Evolutionary conservation across 306 rosid species (phyloP).

Genomic region (Canavalia gladiata): DNA sequence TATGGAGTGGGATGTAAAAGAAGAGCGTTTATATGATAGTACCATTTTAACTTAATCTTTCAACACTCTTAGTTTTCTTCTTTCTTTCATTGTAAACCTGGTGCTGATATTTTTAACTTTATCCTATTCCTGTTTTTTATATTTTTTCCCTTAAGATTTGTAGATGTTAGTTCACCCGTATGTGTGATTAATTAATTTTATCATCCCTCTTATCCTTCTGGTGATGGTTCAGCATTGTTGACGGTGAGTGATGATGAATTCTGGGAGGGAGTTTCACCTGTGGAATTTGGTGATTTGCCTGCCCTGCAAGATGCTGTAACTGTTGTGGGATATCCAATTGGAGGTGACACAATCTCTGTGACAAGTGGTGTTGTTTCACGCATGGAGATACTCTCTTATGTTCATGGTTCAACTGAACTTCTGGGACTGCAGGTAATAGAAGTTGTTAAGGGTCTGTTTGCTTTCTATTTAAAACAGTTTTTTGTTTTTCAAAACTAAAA

Average conservation of each 20-base stretch:
- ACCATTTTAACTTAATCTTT: not conserved
- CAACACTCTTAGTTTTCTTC: not conserved
- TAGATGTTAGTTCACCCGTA: constrained; percentile 4
- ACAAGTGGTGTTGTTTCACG: constrained; percentile 98
- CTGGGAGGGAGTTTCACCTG: constrained; percentile 91
- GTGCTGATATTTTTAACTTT: not conserved
- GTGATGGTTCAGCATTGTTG: constrained; percentile 76
- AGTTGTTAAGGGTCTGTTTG: not conserved
- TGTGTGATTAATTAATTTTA: not conserved
- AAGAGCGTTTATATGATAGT: not conserved
- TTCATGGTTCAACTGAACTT: constrained; percentile 95
- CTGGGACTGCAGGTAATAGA: constrained; percentile 90
- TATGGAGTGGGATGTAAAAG: constrained; percentile 6
- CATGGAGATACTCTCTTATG: constrained; percentile 93
- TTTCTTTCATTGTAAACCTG: too few species aligned
- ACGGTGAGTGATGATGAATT: constrained; percentile 90
- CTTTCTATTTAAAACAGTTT: too few species aligned
- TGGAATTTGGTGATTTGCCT: constrained; percentile 88
- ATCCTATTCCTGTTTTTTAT: not conserved
- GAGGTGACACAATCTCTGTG: constrained; percentile 97
- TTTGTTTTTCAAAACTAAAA: too few species aligned
- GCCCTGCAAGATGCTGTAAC: constrained; percentile 94
- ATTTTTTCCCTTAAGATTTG: not conserved
- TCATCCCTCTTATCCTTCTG: constrained; percentile 21
- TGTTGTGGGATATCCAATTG: constrained; percentile 98